Evolutionary conservation across 1,284 basidiomycete species (phyloP), one percentile per base, ranked within the genome.

Genomic region (Cryptococcus maquisensis): DNA sequence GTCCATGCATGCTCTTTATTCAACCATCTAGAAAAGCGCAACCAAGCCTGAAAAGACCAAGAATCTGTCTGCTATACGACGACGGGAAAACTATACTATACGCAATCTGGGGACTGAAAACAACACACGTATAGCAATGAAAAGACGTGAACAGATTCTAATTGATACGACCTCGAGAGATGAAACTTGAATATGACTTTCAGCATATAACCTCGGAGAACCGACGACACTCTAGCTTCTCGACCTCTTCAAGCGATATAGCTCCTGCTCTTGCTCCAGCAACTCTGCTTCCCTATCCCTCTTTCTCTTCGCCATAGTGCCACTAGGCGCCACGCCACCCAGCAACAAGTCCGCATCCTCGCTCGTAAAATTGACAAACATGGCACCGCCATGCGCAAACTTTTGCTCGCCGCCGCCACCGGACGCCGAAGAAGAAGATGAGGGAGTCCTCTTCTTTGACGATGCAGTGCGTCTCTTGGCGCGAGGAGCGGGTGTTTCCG

Each of bases 291-390:
- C 68, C 46, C 67, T 66, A 43, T 70, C 68, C 23, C 68, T 51
- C 60, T 63, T 65, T 21, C 65, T 47, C 54, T 71, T 69, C 41
- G 59, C 60, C 39, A 64, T 63, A 51, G 60, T 62, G 0, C 74
- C 74, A 43, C 60, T 64, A 1, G 72, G 73, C 5, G 74, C 74
- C 9, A 76, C 74, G 42, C 72, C 74, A 4, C 67, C 64, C 49
- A 68, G 59, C 9, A 76, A 56, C 59, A 66, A 64, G 46, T 69
- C 68, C 4, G 65, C 72, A 52, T 76, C 74, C 18, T 66, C 66
- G 12, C 51, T 49, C 9, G 74, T 74, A 49, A 68, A 74, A 59
- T 74, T 73, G 65, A 74, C 68, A 52, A 73, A 76, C 6, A 68
- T 69, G 40, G 63, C 54, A 49, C 66, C 65, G 45, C 64, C 62